Evolutionary conservation across 106 monocot species (phyloP), one percentile per base, ranked within the genome.

Genomic region (Dendrobium chrysotoxum): DNA sequence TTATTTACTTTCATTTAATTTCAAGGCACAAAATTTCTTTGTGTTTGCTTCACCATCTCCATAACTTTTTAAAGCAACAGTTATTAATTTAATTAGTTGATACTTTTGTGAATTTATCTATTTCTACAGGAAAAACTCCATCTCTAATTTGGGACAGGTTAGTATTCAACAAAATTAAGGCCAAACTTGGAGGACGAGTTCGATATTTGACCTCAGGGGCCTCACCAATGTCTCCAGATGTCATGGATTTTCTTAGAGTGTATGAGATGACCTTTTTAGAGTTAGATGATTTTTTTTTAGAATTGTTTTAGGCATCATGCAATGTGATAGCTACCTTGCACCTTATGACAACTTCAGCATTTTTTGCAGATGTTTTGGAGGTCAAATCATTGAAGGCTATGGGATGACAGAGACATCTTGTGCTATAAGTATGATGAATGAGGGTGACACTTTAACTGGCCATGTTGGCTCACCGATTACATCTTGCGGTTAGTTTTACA

Each of bases 401-500:
- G 98, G 98, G 82, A 99, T 99, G 98, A 99, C 98, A 25, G 98
- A 99, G 77, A 91, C 98, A 81, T 89, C 98, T 79, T 99, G 95
- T 88, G 84, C 89, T 57, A 86, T 93, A 75, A 88, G 83, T 87
- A 41, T 25, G 0, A 99, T 99, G 98, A 79, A 90, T 80, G 82
- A 73, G 9, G 91, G 84, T 81, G 98, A 99, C 81, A 91, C 35
- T 12, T 77, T 90, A 76, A 90, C 85, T 39, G 98, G 98, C 39
- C 98, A 99, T 85, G 98, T 99, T 87, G 98, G 98, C 58, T 91
- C 98, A 77, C 95, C 95, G 67, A 95, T 87, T 85, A 85, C 95
- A 77, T 64, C 91, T 85, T 89, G 94, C 79, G 98, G 98, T 99
- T 70, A 90, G 90, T 55, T 71, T 35, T 71, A 15, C 16, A 15